These are phyloP conservation scores for Canavalia ensiformis DNA, from an alignment of 306 rosid species.

Conservation along the genomic window DNA sequence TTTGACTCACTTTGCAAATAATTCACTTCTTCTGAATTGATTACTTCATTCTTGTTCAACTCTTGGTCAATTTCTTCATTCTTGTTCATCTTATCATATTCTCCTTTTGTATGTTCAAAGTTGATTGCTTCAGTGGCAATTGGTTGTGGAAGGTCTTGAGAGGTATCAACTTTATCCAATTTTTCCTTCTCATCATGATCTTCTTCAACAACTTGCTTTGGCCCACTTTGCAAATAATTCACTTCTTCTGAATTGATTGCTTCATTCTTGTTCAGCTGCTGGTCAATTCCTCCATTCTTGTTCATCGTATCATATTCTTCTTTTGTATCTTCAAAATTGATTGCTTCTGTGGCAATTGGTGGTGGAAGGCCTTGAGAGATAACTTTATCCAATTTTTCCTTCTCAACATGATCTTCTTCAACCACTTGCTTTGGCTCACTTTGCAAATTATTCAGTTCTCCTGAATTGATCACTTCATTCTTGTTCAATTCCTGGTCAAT, in stretches of 20 bases:
- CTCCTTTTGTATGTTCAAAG: background rate
- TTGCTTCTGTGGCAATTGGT: slow-evolving; percentile 2
- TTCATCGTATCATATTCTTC: slow-evolving; percentile 7
- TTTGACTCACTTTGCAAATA: slow-evolving; percentile 25
- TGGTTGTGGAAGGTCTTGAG: slow-evolving; percentile 33
- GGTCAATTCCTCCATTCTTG: slow-evolving; percentile 12
- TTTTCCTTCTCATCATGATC: slow-evolving; percentile 14
- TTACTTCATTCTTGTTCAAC: background rate
- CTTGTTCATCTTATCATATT: slow-evolving; percentile 14
- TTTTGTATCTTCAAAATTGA: background rate
- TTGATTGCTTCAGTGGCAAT: slow-evolving; percentile 9
- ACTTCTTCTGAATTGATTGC: too few species aligned
- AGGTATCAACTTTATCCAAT: background rate
- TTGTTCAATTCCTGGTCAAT: too few species aligned
- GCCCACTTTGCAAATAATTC: background rate
- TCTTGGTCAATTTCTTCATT: slow-evolving; percentile 9
- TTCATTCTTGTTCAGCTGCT: background rate
- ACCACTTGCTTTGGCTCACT: slow-evolving; percentile 22
- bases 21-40: too few species aligned
- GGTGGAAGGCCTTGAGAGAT: slow-evolving; percentile 27
- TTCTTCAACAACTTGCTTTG: slow-evolving; percentile 12
- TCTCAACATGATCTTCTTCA: slow-evolving; percentile 21
- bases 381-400: background rate
- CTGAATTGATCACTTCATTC: too few species aligned
- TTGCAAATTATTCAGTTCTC: too few species aligned